Base-by-base conservation (phyloP, 139 green algal species). In the Astrephomene gubernaculifera region DNA sequence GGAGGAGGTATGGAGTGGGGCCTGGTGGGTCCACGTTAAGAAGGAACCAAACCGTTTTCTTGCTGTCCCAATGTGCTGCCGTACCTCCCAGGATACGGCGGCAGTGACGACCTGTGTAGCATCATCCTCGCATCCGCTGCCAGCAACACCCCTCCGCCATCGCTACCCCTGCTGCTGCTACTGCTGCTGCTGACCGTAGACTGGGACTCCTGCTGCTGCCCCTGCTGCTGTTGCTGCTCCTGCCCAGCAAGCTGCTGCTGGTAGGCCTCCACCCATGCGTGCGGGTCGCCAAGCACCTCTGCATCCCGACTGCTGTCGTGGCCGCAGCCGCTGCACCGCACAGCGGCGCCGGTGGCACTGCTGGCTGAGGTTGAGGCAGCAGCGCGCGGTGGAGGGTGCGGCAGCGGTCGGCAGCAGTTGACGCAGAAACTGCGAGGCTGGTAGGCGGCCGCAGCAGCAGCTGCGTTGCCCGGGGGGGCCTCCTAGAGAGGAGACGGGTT, bases 61-160 rank as follows among this genome's bases (percentile, higher is more conserved):
- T 57, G 49, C 49, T 12, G 49, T 17, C 17, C 12, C 49, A 57
- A 17, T 57, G 36, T 35, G 41, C 41, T 41, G 33, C 85, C 93
- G 8, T 85, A 92, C 36, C 94, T 71, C 49, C 89, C 88, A 29
- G 88, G 90, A 69, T 90, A 81, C 4, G 88, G 88, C 24, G 86
- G 86, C 86, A 93, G 70, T 27, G 88, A 82, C 2, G 79, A 81
- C 14, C 88, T 39, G 75, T 93, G 90, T 38, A 89, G 75, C 49
- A 91, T 79, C 85, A 91, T 93, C 35, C 87, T 39, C 22, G 87
- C 73, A 35, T 93, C 87, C 24, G 74, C 86, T 7, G 80, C 83
- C 24, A 92, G 38, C 41, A 90, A 54, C 36, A 90, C 86, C 73
- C 52, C 5, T 31, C 31, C 6, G 71, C 45, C 5, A 21, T 31